Evolutionary conservation across 495 filamentous ascomycete species (phyloP).

Genomic region (Aspergillus biplanus): DNA sequence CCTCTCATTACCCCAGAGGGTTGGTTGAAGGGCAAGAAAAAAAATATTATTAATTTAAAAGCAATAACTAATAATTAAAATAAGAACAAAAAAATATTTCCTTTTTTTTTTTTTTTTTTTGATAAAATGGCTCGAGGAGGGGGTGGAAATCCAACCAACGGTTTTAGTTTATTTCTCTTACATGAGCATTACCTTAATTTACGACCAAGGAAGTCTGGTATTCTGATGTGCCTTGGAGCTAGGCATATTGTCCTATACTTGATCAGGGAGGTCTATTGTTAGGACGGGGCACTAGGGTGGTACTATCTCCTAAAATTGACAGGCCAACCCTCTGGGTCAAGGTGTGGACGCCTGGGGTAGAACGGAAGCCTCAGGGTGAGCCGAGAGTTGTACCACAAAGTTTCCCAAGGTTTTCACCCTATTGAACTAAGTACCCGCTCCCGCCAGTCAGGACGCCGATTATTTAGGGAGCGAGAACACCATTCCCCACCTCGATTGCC

Average conservation of each 20-base stretch:
- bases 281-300: conserved; percentile 2
- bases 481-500: conserved; percentile 22
- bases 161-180: conserved; percentile 1
- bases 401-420: conserved; percentile 5
- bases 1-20: conserved; percentile 15
- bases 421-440: conserved; percentile 11
- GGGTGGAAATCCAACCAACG: conserved; percentile 7
- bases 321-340: conserved; percentile 3
- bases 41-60: conserved; percentile 4
- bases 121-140: neutral
- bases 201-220: conserved; percentile 10
- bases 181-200: conserved; percentile 10
- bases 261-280: conserved; percentile 11
- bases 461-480: conserved; percentile 18
- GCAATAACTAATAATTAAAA: conserved; percentile 9
- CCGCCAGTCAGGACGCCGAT: conserved; percentile 16
- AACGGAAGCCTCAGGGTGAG: conserved; percentile 21
- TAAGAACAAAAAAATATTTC: conserved; percentile 4
- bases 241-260: conserved; percentile 17
- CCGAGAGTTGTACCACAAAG: conserved; percentile 19
- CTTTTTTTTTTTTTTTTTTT: too few species aligned
- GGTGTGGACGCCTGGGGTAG: conserved; percentile 17
- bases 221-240: conserved; percentile 13
- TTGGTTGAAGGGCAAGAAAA: conserved; percentile 3
- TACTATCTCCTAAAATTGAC: conserved; percentile 21